Percentiles rank a stretch among this genome's conserved stretches.
phyloP scores from a whole-genome alignment of 2,329 filamentous ascomycete species.

The Sphaceloma murrayae region DNA sequence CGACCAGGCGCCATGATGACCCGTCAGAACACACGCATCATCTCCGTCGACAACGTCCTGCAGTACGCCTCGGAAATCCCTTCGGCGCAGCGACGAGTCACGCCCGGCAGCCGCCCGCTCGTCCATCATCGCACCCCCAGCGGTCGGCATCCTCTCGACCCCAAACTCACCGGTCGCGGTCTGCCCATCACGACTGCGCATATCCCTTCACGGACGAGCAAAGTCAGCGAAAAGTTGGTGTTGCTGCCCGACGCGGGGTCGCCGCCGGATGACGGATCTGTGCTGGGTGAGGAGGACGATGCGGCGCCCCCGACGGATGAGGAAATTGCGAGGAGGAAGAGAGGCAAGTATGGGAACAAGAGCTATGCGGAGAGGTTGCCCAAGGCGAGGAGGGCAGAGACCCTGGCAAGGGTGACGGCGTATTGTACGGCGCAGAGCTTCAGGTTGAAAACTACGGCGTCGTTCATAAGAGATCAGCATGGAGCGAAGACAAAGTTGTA shows the following conservation, averaged over 20 bases:
- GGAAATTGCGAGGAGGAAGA: conserved; percentile 54
- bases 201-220: conserved; percentile 78
- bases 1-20: conserved; percentile 28
- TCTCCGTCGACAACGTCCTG: conserved; percentile 87
- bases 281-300: conserved; percentile 53
- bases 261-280: conserved; percentile 37
- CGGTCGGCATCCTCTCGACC: conserved; percentile 44
- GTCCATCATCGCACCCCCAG: conserved; percentile 41
- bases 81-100: conserved; percentile 76
- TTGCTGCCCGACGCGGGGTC: conserved; percentile 66
- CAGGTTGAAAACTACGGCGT: conserved; percentile 77
- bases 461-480: conserved; percentile 80
- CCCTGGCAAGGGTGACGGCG: conserved; percentile 80
- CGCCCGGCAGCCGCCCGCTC: conserved; percentile 46
- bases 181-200: conserved; percentile 38
- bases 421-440: conserved; percentile 95
- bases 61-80: conserved; percentile 92
- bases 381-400: conserved; percentile 63
- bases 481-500: conserved; percentile 91
- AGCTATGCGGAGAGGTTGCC: conserved; percentile 90
- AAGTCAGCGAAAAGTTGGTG: conserved; percentile 95
- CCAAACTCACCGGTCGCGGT: conserved; percentile 48
- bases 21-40: conserved; percentile 53
- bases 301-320: conserved; percentile 55
- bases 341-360: conserved; percentile 58